phyloP scores from a whole-genome alignment of 306 rosid species.

The Canavalia gladiata region DNA sequence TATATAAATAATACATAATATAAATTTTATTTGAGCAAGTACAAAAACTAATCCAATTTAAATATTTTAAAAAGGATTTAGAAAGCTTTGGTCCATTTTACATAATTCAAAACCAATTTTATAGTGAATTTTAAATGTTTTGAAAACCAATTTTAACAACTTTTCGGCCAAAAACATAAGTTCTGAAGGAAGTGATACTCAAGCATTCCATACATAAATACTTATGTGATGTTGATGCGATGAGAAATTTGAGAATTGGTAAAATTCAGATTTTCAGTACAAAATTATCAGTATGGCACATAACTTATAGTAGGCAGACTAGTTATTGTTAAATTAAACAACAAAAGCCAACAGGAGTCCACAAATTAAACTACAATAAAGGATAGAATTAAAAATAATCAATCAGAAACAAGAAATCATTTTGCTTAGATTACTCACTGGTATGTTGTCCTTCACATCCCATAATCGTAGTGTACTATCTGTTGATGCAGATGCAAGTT shows the following conservation, averaged over 20 bases:
- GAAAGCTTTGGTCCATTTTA: conserved; percentile 22
- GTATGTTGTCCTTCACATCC: conserved; percentile 87
- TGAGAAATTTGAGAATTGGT: conserved; percentile 9
- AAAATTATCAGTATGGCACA: background rate
- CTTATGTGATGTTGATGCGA: background rate
- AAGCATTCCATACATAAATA: background rate
- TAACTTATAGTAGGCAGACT: conserved; percentile 27
- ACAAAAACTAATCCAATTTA: background rate
- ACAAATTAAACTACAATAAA: conserved; percentile 37
- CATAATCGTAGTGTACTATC: conserved; percentile 93
- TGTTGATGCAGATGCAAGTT: conserved; percentile 97
- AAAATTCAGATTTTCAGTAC: background rate
- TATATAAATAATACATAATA: background rate
- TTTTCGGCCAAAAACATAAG: conserved; percentile 11
- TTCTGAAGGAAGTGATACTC: conserved; percentile 3
- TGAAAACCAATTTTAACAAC: background rate
- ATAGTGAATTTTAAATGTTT: conserved; percentile 11
- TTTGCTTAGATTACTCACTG: conserved; percentile 66
- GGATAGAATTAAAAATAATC: conserved; percentile 13
- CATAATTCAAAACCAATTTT: conserved; percentile 26
- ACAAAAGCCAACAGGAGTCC: conserved; percentile 35
- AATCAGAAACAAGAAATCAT: conserved; percentile 17
- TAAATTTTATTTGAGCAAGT: background rate
- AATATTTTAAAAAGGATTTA: background rate
- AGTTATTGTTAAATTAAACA: background rate